A percentile compares a stretch with the other conserved stretches of the same genome.
These are phyloP conservation scores for Pleurotus salmoneostramineus DNA, from an alignment of 768 basidiomycete species.

Conservation along the genomic window DNA sequence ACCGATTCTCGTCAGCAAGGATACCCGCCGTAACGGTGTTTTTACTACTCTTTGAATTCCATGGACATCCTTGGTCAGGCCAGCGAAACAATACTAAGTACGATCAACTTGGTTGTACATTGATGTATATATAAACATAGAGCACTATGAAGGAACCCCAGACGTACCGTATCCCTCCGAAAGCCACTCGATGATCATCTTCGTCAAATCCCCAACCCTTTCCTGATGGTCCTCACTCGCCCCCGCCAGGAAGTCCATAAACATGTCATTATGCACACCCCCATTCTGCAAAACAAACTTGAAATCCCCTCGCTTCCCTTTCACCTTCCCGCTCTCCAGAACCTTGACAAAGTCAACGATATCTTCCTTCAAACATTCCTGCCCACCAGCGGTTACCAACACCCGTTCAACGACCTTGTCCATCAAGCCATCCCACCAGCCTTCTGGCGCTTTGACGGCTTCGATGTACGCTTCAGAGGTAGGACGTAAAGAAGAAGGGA, in stretches of 20 bases:
- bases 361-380: slow-evolving; percentile 29
- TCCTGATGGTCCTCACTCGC: background rate
- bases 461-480: slow-evolving; percentile 21
- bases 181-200: slow-evolving; percentile 7
- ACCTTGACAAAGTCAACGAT: slow-evolving; percentile 13
- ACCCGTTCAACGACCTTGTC: slow-evolving; percentile 27
- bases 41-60: too few species aligned
- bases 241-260: slow-evolving; percentile 11
- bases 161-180: too few species aligned
- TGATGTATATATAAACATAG: too few species aligned
- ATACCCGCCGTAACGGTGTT: too few species aligned
- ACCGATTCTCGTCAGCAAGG: too few species aligned
- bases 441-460: slow-evolving; percentile 23
- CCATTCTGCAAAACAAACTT: slow-evolving; percentile 13
- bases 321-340: slow-evolving; percentile 12
- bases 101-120: too few species aligned
- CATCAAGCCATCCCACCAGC: slow-evolving; percentile 26
- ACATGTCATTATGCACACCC: slow-evolving; percentile 14
- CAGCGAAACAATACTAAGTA: too few species aligned
- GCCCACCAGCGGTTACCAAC: slow-evolving; percentile 30
- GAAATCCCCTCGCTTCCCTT: background rate
- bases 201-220: slow-evolving; percentile 6
- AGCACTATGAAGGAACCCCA: too few species aligned
- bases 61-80: too few species aligned
- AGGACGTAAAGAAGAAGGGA: slow-evolving; percentile 19